Evolutionary conservation across 192 early-diverging fungal genomes (phyloP).

Genomic region (Coemansia sp.): DNA sequence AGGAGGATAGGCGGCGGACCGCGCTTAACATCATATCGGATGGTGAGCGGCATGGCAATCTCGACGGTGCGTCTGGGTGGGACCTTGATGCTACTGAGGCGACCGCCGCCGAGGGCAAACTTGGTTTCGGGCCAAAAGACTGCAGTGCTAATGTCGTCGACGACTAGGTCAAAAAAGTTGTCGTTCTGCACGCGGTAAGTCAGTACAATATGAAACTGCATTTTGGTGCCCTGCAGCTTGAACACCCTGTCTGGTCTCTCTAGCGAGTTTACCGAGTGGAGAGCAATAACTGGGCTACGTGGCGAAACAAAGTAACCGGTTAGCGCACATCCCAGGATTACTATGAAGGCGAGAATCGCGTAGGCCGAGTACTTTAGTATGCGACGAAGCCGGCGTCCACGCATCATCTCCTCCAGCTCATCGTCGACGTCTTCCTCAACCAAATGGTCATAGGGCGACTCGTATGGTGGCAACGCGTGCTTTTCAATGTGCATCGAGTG

Average conservation of each 20-base stretch:
- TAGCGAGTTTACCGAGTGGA: slow-evolving; percentile 39
- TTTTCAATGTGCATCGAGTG: slow-evolving; percentile 27
- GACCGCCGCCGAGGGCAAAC: slow-evolving; percentile 55
- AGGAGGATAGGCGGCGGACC: slow-evolving; percentile 51
- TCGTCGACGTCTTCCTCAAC: slow-evolving; percentile 28
- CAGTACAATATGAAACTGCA: slow-evolving; percentile 52
- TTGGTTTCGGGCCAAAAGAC: slow-evolving; percentile 55
- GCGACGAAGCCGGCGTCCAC: slow-evolving; percentile 26
- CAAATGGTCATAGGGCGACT: slow-evolving; percentile 12
- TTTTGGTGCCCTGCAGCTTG: slow-evolving; percentile 50
- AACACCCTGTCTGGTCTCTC: slow-evolving; percentile 26
- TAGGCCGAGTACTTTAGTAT: slow-evolving; percentile 30
- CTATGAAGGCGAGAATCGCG: slow-evolving; percentile 11
- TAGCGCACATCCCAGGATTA: slow-evolving; percentile 30
- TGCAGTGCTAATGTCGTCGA: slow-evolving; percentile 51
- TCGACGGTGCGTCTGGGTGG: slow-evolving; percentile 42
- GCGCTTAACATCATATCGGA: slow-evolving; percentile 52
- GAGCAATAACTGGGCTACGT: slow-evolving; percentile 32
- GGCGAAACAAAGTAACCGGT: slow-evolving; percentile 43
- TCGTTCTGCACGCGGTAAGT: slow-evolving; percentile 54
- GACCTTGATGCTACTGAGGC: slow-evolving; percentile 42
- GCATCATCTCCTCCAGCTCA: slow-evolving; percentile 49
- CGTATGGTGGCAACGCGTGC: slow-evolving; percentile 35
- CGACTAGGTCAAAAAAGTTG: slow-evolving; percentile 47
- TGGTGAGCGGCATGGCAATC: slow-evolving; percentile 47